Evolutionary conservation across 208 protist species (phyloP), one percentile per base, ranked within the genome.

Genomic region (Acanthamoeba castellanii): DNA sequence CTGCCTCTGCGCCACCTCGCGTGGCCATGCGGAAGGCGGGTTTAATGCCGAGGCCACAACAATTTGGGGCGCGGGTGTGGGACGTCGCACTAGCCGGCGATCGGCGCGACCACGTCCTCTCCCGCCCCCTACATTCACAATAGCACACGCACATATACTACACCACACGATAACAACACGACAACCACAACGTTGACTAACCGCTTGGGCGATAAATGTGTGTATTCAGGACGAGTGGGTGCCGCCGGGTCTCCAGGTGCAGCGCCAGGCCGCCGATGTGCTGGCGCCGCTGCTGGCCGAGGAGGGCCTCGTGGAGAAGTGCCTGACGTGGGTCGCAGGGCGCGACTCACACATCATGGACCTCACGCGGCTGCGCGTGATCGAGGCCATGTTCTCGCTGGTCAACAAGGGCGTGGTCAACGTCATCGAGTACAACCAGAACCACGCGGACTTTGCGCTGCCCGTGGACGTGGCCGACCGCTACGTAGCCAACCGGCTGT

Each of bases 311-410:
- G 96, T 99, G 20, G 95, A 97, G 50, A 95, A 97, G 20, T 98
- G 98, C 16, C 84, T 99, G 42, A 87, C 96, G 30, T 92, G 96
- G 45, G 95, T 98, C 30, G 97, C 95, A 16, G 95, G 47, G 47
- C 52, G 97, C 34, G 89, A 96, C 52, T 97, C 98, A 78, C 98
- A 98, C 92, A 98, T 99, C 94, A 99, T 99, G 99, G 97, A 98
- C 74, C 98, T 98, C 81, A 98, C 97, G 59, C 94, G 97, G 11
- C 95, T 99, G 30, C 98, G 99, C 93, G 93, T 98, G 68, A 94
- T 99, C 11, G 96, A 97, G 52, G 98, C 99, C 42, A 95, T 99
- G 52, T 97, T 99, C 50, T 97, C 98, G 2, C 96, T 99, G 34
- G 89, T 99, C 13, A 96, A 98, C 76, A 97, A 98, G 59, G 97